Base-by-base conservation (phyloP, 495 filamentous ascomycete species). In the Lepidopterella palustris region DNA sequence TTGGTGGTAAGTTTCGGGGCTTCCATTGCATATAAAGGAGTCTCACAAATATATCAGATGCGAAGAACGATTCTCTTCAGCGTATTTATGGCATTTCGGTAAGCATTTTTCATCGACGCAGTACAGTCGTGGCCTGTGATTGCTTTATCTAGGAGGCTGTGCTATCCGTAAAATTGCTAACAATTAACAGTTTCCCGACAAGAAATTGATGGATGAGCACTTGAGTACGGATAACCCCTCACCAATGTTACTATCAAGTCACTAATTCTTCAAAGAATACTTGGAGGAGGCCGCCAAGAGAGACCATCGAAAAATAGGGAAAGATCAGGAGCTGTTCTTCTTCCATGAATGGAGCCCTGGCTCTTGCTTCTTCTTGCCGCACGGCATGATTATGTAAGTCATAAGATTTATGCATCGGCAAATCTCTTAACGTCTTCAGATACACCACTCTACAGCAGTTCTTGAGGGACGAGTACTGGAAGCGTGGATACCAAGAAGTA, bases 171-270 rank as follows among this genome's bases (percentile, higher is more conserved):
- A n/a, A n/a, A n/a, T n/a, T n/a, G n/a, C n/a, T n/a, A n/a, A n/a
- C n/a, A n/a, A n/a, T n/a, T n/a, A n/a, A n/a, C n/a, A n/a, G n/a
- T 98, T 97, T 74, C 95, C 95, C 0, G 92, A 97, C 70, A 97
- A 97, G 80, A 95, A 96, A 78, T 79, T 79, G 65, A 87, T 97
- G 80, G 80, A 84, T 13, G 90, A 92, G 62, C 87, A 96, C 74
- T 82, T 92, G 75, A 90, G n/a, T n/a, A n/a, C n/a, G n/a, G n/a
- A n/a, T n/a, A n/a, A n/a, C n/a, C n/a, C n/a, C n/a, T n/a, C n/a
- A n/a, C n/a, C n/a, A n/a, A n/a, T n/a, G n/a, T n/a, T n/a, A n/a
- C n/a, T n/a, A n/a, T n/a, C n/a, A n/a, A n/a, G n/a, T n/a, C n/a
- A n/a, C n/a, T n/a, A n/a, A n/a, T n/a, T n/a, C n/a, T n/a, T n/a